phyloP scores from a whole-genome alignment of 768 basidiomycete genomes.

The Trametes punicea region DNA sequence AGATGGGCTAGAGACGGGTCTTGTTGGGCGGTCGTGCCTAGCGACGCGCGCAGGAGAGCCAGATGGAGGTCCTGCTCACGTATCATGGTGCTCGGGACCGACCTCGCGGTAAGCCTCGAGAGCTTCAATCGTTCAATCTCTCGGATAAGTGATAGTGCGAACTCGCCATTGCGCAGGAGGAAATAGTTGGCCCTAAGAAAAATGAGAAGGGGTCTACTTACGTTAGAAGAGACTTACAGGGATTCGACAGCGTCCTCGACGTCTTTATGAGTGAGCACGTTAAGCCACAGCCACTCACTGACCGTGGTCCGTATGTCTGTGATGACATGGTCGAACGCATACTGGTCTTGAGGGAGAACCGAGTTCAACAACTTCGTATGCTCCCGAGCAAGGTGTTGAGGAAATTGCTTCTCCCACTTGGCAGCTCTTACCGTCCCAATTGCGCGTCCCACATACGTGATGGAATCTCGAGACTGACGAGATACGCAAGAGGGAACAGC shows the following conservation, averaged over 20 bases:
- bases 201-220: constrained; percentile 12
- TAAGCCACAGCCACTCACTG: constrained; percentile 93
- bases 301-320: constrained; percentile 73
- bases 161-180: constrained; percentile 85
- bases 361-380: constrained; percentile 64
- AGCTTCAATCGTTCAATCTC: constrained; percentile 84
- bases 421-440: constrained; percentile 80
- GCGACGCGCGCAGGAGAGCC: constrained; percentile 79
- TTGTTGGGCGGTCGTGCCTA: constrained; percentile 85
- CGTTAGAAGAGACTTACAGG: constrained; percentile 49
- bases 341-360: constrained; percentile 72
- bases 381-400: constrained; percentile 57
- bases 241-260: constrained; percentile 84
- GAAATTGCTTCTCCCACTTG: constrained; percentile 76
- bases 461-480: constrained; percentile 69
- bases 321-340: constrained; percentile 72
- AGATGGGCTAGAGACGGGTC: constrained; percentile 74
- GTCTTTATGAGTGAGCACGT: constrained; percentile 79
- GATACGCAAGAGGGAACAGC: constrained; percentile 77
- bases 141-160: constrained; percentile 75
- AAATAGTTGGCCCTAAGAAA: constrained; percentile 78
- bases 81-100: constrained; percentile 70
- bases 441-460: constrained; percentile 83
- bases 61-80: constrained; percentile 88
- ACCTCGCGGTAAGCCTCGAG: constrained; percentile 67